Percentiles rank a stretch among this genome's conserved stretches.
These are phyloP conservation scores for Eucalyptus melliodora DNA, from an alignment of 345 rosid genomes.

Conservation along the genomic window DNA sequence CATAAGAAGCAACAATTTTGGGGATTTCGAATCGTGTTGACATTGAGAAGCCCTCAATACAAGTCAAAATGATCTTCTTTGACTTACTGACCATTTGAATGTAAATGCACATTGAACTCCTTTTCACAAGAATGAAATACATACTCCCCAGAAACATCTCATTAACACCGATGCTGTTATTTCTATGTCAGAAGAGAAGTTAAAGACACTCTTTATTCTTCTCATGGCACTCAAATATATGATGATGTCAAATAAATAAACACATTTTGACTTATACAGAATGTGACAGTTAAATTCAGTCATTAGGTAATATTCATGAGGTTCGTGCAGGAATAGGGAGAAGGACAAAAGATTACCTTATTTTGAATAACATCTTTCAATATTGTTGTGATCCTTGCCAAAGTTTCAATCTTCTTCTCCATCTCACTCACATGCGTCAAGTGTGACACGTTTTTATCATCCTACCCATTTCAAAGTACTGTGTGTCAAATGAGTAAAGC, in stretches of 20 bases:
- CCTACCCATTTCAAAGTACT: slow-evolving; percentile 18
- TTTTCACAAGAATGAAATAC: background rate
- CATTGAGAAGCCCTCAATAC: background rate
- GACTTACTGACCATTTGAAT: background rate
- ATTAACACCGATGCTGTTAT: background rate
- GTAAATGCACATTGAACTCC: background rate
- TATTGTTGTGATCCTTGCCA: slow-evolving; percentile 80
- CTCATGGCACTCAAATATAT: background rate
- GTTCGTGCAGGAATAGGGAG: background rate
- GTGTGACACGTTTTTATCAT: slow-evolving; percentile 94
- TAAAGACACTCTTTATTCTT: background rate
- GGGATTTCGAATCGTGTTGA: background rate
- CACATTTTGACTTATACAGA: background rate
- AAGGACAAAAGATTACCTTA: slow-evolving; percentile 40
- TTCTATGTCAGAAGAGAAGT: background rate
- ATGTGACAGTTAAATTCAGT: background rate
- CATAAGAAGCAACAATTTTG: background rate
- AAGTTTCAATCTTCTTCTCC: slow-evolving; percentile 86
- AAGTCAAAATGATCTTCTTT: background rate
- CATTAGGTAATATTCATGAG: background rate
- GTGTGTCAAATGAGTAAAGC: background rate
- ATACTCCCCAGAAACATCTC: background rate
- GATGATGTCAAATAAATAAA: background rate
- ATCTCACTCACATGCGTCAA: slow-evolving; percentile 93
- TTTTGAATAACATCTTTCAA: slow-evolving; percentile 96